Evolutionary conservation across 1,284 basidiomycete species (phyloP), one percentile per base, ranked within the genome.

Genomic region (Ceratobasidium sp.): DNA sequence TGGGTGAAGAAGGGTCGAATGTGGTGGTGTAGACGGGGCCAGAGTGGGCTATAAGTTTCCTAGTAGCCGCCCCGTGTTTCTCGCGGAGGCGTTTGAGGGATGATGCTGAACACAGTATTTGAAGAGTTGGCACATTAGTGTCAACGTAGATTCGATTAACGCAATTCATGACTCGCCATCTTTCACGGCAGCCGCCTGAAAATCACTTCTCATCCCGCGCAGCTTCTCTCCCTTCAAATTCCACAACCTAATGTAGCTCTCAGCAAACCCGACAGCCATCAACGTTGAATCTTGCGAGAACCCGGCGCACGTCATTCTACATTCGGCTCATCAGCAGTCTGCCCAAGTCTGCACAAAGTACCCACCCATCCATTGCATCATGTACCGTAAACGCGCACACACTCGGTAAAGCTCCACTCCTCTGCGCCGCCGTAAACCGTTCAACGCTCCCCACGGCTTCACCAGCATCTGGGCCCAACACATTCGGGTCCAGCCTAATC

Each of bases 191-290:
- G 83, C 87, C 5, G 87, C 79, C 23, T 87, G 85, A 73, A 94
- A 92, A 76, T 95, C 89, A 77, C 89, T 91, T 75, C 90, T 85
- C 77, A 90, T 83, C 9, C 88, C 92, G 77, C 86, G 88, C 62
- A 99, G 81, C 77, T 91, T 92, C 79, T 98, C 94, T 23, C 94
- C 94, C 78, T 96, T 98, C 72, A 98, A 81, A 79, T 88, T 97
- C 96, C 97, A 99, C 73, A 99, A 77, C 71, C 96, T 87, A 73
- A 99, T 91, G 77, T 95, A 96, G 77, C 96, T 98, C 81, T 99
- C 96, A 44, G 94, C 87, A 78, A 98, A 98, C 0, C 97, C 97
- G 33, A 92, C 94, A 0, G 96, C 97, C 87, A 99, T 89, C n/a
- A 99, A 81, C 6, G 95, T 92, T 0, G 91, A 91, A 80, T 99